These are phyloP conservation scores for Coniferiporia weirii DNA, from an alignment of 1,284 basidiomycete genomes.

Conservation along the genomic window DNA sequence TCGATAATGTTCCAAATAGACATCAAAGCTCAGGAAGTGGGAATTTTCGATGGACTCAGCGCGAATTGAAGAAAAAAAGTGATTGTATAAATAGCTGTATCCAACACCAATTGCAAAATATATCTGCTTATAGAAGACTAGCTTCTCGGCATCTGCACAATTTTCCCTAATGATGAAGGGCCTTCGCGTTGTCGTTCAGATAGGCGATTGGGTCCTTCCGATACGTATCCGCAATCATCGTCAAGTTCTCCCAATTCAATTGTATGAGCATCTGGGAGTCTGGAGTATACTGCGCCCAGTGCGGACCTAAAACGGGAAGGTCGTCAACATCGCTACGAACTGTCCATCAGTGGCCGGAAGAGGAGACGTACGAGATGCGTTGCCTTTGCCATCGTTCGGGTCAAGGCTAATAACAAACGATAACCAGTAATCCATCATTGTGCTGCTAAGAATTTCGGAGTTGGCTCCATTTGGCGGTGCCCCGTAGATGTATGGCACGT, in stretches of 20 bases:
- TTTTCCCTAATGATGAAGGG: conserved; percentile 22
- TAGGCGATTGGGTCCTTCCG: conserved; percentile 33
- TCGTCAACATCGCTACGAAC: not conserved
- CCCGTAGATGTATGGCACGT: conserved; percentile 38
- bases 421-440: conserved; percentile 49
- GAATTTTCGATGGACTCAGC: too few species aligned
- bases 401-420: conserved; percentile 44
- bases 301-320: conserved; percentile 27
- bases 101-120: too few species aligned
- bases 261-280: conserved; percentile 29
- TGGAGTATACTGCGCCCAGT: conserved; percentile 30
- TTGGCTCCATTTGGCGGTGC: conserved; percentile 23
- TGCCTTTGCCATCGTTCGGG: conserved; percentile 44
- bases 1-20: conserved; percentile 33
- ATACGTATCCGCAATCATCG: conserved; percentile 34
- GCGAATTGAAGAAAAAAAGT: too few species aligned
- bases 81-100: too few species aligned
- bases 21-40: conserved; percentile 52
- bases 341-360: not conserved
- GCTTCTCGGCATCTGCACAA: too few species aligned
- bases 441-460: conserved; percentile 29
- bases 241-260: conserved; percentile 34
- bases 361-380: conserved; percentile 15
- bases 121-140: too few species aligned
- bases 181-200: conserved; percentile 28